Conservation (phyloP, 129 eudicot genomes). For the Cynara cardunculus region DNA sequence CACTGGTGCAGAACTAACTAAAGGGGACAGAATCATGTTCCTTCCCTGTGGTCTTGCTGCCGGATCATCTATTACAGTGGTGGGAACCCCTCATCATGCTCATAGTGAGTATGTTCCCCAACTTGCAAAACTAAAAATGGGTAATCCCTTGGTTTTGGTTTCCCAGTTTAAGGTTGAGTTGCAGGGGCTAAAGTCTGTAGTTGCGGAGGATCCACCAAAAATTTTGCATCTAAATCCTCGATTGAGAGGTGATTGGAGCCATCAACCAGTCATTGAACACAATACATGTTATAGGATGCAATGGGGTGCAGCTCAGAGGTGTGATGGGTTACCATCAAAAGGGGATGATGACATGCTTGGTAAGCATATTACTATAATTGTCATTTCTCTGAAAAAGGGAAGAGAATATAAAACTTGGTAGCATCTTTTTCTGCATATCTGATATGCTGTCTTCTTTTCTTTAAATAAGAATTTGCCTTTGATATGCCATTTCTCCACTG, state of each 20-base stretch:
- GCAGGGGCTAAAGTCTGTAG: slow-evolving; percentile 87
- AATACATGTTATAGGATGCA: slow-evolving; percentile 98
- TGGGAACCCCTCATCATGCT: slow-evolving; percentile 84
- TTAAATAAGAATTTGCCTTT: slow-evolving; percentile 4
- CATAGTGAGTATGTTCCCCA: slow-evolving; percentile 84
- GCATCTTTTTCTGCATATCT: not conserved
- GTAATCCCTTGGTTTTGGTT: slow-evolving; percentile 56
- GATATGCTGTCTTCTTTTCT: not conserved
- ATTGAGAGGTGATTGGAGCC: slow-evolving; percentile 97
- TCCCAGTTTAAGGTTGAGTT: slow-evolving; percentile 91
- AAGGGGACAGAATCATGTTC: slow-evolving; percentile 55
- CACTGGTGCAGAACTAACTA: slow-evolving; percentile 59
- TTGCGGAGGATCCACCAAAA: slow-evolving; percentile 94
- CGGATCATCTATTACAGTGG: slow-evolving; percentile 84
- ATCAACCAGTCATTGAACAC: slow-evolving; percentile 85
- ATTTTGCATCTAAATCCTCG: slow-evolving; percentile 92
- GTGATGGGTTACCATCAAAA: slow-evolving; percentile 79
- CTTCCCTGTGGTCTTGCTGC: slow-evolving; percentile 97
- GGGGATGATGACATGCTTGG: slow-evolving; percentile 81
- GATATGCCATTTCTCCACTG: not conserved
- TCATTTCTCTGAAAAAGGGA: not conserved
- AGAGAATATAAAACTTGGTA: not conserved
- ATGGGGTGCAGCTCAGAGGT: slow-evolving; percentile 91
- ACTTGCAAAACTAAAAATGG: slow-evolving; percentile 45
- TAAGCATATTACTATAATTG: slow-evolving; percentile 31